phyloP scores from a whole-genome alignment of 805 yeast species.

The Candida boleticola region DNA sequence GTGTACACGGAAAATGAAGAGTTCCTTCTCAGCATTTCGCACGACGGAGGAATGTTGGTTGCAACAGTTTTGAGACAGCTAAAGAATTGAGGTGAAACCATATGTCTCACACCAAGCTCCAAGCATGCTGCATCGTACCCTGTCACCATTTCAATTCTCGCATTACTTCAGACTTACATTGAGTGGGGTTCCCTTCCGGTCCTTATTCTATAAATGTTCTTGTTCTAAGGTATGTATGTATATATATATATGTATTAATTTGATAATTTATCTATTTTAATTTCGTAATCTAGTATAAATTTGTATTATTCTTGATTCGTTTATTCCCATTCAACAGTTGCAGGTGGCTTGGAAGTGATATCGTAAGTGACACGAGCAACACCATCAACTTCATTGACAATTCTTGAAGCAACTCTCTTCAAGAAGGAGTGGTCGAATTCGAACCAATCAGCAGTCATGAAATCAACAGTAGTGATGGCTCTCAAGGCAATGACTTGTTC shows the following conservation, averaged over 20 bases:
- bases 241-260: background rate
- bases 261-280: too few relatives aligned
- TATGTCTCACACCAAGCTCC: too few relatives aligned
- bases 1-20: constrained; percentile 36
- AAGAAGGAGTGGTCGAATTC: constrained; percentile 89
- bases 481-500: constrained; percentile 99
- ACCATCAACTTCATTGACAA: constrained; percentile 97
- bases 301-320: background rate
- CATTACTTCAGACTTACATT: too few relatives aligned
- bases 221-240: background rate
- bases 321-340: constrained; percentile 99
- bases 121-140: too few relatives aligned
- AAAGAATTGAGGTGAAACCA: too few relatives aligned
- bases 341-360: constrained; percentile 98
- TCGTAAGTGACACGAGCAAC: constrained; percentile 99
- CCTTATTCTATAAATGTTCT: too few relatives aligned
- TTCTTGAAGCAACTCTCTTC: constrained; percentile 90
- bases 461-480: constrained; percentile 96
- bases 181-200: too few relatives aligned
- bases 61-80: constrained; percentile 53
- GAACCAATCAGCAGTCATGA: constrained; percentile 99
- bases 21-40: constrained; percentile 57
- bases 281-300: background rate
- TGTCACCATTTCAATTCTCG: too few relatives aligned
- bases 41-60: constrained; percentile 59